Evolutionary conservation across 352 stramenopile genomes (phyloP), one percentile per base, ranked within the genome.

Genomic region (Pythium sp.): DNA sequence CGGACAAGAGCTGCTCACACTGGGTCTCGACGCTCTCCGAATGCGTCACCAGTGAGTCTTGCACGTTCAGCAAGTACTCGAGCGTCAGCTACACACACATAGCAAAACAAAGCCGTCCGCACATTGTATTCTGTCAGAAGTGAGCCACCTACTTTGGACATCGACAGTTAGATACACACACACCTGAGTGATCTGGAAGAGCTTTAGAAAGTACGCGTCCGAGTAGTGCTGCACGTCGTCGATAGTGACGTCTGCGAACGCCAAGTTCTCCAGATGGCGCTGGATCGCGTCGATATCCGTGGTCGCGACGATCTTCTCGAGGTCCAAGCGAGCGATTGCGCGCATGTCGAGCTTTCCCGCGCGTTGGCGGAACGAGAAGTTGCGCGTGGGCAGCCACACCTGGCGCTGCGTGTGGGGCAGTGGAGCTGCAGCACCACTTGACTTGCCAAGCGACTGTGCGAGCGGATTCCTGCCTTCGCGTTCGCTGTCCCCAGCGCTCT

Each of bases 211-310:
- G 65, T 95, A 93, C 15, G 79, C 76, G 60, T 95, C 87, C 18
- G 87, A 95, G 64, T 92, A 95, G 36, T 92, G 83, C 70, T 95
- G 78, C 9, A 95, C 84, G 38, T 95, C 87, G 15, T 95, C 85
- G 32, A 93, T 57, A 7, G 87, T 93, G 26, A 95, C 82, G 62
- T 95, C 87, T 15, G 87, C 81, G 68, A 95, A 95, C 2, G 84
- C 77, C 32, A 95, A 43, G 71, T 95, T 95, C 64, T 95, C 87
- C 43, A 95, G 32, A 65, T 93, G 85, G 5, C 71, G 74, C 72
- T 94, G 86, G 56, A 92, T 90, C 12, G 73, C 77, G 68, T 88
- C 87, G 14, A 95, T 77, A 38, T 95, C 87, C 3, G 87, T 95
- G 32, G 82, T 91, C 8, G 80, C 79, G 54, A 89, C 78, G 62